phyloP scores from a whole-genome alignment of 306 rosid genomes.

The Geum urbanum region DNA sequence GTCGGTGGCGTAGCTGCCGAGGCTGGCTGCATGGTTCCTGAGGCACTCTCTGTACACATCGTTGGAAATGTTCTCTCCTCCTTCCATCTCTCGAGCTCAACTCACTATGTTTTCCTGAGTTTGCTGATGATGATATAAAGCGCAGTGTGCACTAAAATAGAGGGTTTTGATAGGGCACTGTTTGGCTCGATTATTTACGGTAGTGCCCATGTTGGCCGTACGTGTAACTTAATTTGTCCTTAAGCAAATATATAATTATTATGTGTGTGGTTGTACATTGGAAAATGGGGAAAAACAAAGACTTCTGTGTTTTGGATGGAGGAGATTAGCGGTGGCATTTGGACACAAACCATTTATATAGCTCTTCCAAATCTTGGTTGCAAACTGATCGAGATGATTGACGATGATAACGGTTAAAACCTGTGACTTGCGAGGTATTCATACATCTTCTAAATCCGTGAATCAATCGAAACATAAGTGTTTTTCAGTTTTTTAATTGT shows the following conservation, averaged over 20 bases:
- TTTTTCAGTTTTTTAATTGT: too few species aligned
- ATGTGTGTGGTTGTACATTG: neutral
- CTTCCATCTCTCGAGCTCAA: slow-evolving; percentile 21
- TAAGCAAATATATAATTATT: neutral
- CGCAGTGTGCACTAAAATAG: slow-evolving; percentile 5
- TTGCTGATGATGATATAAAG: neutral
- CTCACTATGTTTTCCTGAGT: neutral
- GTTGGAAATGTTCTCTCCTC: slow-evolving; percentile 28
- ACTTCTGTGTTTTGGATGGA: neutral
- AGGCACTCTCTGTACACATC: slow-evolving; percentile 62
- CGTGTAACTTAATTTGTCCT: neutral
- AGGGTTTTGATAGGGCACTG: slow-evolving; percentile 18
- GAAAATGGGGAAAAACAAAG: neutral
- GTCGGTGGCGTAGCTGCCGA: slow-evolving; percentile 90
- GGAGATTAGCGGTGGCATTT: slow-evolving; percentile 10
- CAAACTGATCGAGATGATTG: neutral
- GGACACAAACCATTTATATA: slow-evolving; percentile 1
- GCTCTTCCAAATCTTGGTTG: neutral
- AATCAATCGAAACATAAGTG: neutral
- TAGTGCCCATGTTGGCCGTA: slow-evolving; percentile 10
- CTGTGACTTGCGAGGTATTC: too few species aligned
- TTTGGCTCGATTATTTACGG: slow-evolving; percentile 4
- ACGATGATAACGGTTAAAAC: too few species aligned
- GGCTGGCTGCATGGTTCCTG: slow-evolving; percentile 89
- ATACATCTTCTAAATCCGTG: too few species aligned